A percentile compares a stretch with the other conserved stretches of the same genome.
Conservation (phyloP, 257 asterid species). For the Knoxia roxburghii region DNA sequence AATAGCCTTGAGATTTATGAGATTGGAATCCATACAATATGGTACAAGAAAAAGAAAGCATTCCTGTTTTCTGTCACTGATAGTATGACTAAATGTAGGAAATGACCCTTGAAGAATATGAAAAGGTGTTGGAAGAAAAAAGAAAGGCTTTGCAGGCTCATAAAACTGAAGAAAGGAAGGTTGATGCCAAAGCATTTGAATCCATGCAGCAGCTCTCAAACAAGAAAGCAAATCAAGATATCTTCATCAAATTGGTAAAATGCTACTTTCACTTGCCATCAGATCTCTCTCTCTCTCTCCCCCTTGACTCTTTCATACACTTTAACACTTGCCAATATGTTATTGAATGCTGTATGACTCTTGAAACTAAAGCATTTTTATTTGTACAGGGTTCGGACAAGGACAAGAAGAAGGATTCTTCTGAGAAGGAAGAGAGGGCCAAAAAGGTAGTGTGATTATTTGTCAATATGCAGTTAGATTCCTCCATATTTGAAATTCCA, state of each 20-base stretch:
- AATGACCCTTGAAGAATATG: constrained; percentile 94
- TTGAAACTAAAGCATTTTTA: neutral
- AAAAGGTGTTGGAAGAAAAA: constrained; percentile 74
- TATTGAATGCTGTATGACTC: too few species aligned
- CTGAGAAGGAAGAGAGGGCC: constrained; percentile 79
- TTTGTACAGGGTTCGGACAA: constrained; percentile 58
- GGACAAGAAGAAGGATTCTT: constrained; percentile 67
- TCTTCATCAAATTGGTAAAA: constrained; percentile 76
- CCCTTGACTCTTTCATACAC: neutral
- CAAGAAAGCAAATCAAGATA: constrained; percentile 58
- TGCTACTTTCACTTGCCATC: neutral
- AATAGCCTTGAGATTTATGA: neutral
- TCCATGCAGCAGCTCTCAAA: constrained; percentile 80
- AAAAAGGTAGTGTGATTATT: constrained; percentile 48
- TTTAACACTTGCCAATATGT: neutral
- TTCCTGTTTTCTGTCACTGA: neutral
- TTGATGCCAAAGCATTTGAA: constrained; percentile 63
- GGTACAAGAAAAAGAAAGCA: neutral
- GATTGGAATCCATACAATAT: neutral
- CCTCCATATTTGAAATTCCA: neutral
- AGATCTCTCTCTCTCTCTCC: neutral
- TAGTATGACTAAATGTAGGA: constrained; percentile 37
- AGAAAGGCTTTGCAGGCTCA: constrained; percentile 62
- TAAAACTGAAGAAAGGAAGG: constrained; percentile 83
- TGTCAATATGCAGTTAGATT: neutral